phyloP scores from a whole-genome alignment of 78 protist species.

The Salpingoeca rosetta region DNA sequence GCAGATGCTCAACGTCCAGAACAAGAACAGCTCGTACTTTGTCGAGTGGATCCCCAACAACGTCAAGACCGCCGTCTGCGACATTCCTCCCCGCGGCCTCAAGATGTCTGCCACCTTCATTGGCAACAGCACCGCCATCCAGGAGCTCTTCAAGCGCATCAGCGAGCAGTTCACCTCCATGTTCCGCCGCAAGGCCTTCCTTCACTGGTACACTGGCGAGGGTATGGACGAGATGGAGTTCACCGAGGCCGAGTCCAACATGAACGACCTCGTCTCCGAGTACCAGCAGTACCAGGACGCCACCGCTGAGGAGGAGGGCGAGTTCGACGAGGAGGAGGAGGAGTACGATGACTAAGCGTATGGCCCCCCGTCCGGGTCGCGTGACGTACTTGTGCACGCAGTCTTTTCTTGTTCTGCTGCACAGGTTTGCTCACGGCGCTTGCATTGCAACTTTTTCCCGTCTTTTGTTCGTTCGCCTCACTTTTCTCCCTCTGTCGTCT shows the following conservation, averaged over 20 bases:
- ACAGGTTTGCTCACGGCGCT: no score
- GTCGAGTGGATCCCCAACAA: conserved; percentile 99
- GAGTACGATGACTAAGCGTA: conserved; percentile 18
- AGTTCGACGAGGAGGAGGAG: conserved; percentile 54
- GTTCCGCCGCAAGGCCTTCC: conserved; percentile 98
- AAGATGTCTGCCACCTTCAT: conserved; percentile 93
- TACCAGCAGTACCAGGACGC: conserved; percentile 91
- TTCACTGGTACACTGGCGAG: conserved; percentile 98
- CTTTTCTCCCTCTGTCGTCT: no score
- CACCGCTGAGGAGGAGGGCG: conserved; percentile 74
- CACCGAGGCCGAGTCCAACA: conserved; percentile 96
- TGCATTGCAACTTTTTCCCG: no score
- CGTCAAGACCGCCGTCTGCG: conserved; percentile 93
- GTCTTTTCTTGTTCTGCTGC: no score
- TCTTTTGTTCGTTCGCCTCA: no score
- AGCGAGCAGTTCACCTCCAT: conserved; percentile 90
- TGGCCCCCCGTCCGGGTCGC: no score
- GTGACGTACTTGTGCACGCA: no score
- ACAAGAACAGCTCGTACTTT: conserved; percentile 88
- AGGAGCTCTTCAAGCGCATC: conserved; percentile 95
- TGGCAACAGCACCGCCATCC: conserved; percentile 96
- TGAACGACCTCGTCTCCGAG: conserved; percentile 95
- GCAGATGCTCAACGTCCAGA: conserved; percentile 81
- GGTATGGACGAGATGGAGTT: conserved; percentile 99
- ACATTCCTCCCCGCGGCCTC: conserved; percentile 92